Percentiles rank a stretch among this genome's conserved stretches.
Evolutionary conservation across 805 yeast species (phyloP).

Genomic region (Wickerhamiella brachini): DNA sequence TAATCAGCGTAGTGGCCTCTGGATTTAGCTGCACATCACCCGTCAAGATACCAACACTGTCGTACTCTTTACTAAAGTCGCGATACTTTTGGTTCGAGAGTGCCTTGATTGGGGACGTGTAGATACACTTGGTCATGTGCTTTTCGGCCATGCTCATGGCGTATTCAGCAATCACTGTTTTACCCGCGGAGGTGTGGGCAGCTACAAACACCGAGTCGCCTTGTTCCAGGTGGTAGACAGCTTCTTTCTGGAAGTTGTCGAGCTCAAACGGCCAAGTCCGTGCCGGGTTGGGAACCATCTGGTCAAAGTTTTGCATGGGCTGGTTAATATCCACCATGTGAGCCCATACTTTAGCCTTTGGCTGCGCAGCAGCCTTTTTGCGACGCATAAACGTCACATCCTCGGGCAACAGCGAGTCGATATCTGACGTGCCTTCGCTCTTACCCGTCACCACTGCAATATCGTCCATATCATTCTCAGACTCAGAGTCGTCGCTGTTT

Average conservation of each 20-base stretch:
- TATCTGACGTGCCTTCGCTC: constrained; percentile 14
- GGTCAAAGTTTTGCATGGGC: constrained; percentile 68
- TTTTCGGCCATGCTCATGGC: constrained; percentile 94
- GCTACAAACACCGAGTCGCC: constrained; percentile 98
- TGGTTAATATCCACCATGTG: constrained; percentile 85
- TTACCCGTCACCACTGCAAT: constrained; percentile 2
- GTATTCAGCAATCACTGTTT: constrained; percentile 95
- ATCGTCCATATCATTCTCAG: constrained; percentile 4
- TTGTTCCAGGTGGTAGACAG: constrained; percentile 88
- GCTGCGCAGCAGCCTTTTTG: not conserved
- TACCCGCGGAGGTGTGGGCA: constrained; percentile 98
- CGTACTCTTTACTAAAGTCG: constrained; percentile 69
- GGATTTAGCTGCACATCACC: constrained; percentile 98
- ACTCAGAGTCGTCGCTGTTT: constrained; percentile 3
- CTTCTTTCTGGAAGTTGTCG: constrained; percentile 93
- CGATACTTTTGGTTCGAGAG: constrained; percentile 80
- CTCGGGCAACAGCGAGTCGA: constrained; percentile 38
- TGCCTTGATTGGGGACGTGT: constrained; percentile 92
- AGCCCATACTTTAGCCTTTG: constrained; percentile 63
- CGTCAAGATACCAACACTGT: constrained; percentile 85
- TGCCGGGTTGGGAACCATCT: constrained; percentile 86
- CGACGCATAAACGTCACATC: constrained; percentile 35
- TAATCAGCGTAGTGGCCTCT: constrained; percentile 87
- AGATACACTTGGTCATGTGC: constrained; percentile 93
- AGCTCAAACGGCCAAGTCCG: constrained; percentile 88